These are phyloP conservation scores for Globisporangium viniferum DNA, from an alignment of 352 stramenopile genomes.

Conservation along the genomic window DNA sequence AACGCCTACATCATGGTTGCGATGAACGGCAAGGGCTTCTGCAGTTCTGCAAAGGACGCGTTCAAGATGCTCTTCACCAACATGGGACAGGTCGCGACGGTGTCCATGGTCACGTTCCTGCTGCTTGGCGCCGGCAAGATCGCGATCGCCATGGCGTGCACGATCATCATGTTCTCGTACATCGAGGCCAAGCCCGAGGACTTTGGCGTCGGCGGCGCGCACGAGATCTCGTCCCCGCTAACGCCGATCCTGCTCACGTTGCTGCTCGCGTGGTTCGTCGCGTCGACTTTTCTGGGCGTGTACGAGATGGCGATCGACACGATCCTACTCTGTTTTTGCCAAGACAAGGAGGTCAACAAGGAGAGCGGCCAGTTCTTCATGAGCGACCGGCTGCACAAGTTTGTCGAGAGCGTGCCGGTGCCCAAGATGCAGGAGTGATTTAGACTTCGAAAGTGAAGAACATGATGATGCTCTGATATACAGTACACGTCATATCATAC, in stretches of 20 bases:
- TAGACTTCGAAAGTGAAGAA: too few species aligned
- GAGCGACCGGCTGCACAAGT: slow-evolving; percentile 67
- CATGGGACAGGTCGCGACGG: slow-evolving; percentile 85
- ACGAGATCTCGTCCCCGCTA: slow-evolving; percentile 78
- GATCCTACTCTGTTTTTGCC: slow-evolving; percentile 95
- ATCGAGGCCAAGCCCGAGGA: slow-evolving; percentile 50
- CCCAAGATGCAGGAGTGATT: slow-evolving; percentile 9
- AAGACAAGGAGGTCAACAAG: slow-evolving; percentile 85
- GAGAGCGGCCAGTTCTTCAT: slow-evolving; percentile 70
- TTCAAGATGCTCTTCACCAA: slow-evolving; percentile 90
- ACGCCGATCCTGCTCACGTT: slow-evolving; percentile 89
- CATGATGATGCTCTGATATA: too few species aligned
- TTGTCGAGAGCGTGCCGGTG: slow-evolving; percentile 61
- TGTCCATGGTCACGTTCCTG: slow-evolving; percentile 89
- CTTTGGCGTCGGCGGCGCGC: slow-evolving; percentile 45
- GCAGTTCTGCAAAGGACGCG: slow-evolving; percentile 88
- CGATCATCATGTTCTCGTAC: slow-evolving; percentile 55
- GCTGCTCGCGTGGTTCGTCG: slow-evolving; percentile 91
- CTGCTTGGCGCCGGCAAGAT: slow-evolving; percentile 93
- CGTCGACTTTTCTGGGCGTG: slow-evolving; percentile 91
- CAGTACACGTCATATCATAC: too few species aligned
- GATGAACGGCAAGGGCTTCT: slow-evolving; percentile 79
- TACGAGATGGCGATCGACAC: slow-evolving; percentile 96
- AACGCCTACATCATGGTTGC: slow-evolving; percentile 93
- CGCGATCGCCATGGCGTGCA: slow-evolving; percentile 58